Evolutionary conservation across 345 rosid genomes (phyloP).

Genomic region (Kandelia obovata): DNA sequence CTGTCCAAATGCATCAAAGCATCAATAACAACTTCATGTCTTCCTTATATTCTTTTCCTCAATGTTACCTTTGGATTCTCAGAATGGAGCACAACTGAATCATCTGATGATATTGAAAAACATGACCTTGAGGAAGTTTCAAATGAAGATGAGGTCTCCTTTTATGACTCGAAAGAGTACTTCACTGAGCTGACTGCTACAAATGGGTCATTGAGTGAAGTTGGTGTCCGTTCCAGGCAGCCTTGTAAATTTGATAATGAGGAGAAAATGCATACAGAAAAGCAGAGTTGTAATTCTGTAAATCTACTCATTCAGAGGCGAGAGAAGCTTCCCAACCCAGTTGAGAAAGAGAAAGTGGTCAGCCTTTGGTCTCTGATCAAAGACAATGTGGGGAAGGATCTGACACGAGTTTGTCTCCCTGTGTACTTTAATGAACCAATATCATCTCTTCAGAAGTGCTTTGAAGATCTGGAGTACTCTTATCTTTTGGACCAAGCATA

Average conservation of each 20-base stretch:
- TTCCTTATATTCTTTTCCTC: conserved; percentile 14
- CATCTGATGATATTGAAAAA: conserved; percentile 92
- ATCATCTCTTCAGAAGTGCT: conserved; percentile 96
- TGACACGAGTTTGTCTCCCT: conserved; percentile 93
- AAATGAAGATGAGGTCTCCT: conserved; percentile 75
- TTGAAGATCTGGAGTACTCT: conserved; percentile 94
- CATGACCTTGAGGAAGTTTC: conserved; percentile 83
- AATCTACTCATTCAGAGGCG: conserved; percentile 56
- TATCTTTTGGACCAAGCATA: conserved; percentile 86
- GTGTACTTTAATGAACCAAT: conserved; percentile 96
- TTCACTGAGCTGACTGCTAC: conserved; percentile 44
- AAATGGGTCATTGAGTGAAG: conserved; percentile 38
- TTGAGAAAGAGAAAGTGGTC: conserved; percentile 92
- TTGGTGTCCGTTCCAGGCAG: conserved; percentile 11
- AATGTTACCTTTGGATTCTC: conserved; percentile 36
- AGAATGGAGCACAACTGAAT: conserved; percentile 96
- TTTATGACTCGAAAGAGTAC: conserved; percentile 67
- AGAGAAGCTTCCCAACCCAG: conserved; percentile 81
- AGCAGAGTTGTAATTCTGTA: conserved; percentile 31
- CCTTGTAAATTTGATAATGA: conserved; percentile 25
- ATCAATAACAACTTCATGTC: neutral
- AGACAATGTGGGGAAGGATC: conserved; percentile 98
- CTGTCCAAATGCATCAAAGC: neutral
- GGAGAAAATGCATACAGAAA: conserved; percentile 39
- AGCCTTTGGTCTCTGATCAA: conserved; percentile 99